phyloP scores from a whole-genome alignment of 176 grass and related monocot species.

The Cenchrus purpureus region DNA sequence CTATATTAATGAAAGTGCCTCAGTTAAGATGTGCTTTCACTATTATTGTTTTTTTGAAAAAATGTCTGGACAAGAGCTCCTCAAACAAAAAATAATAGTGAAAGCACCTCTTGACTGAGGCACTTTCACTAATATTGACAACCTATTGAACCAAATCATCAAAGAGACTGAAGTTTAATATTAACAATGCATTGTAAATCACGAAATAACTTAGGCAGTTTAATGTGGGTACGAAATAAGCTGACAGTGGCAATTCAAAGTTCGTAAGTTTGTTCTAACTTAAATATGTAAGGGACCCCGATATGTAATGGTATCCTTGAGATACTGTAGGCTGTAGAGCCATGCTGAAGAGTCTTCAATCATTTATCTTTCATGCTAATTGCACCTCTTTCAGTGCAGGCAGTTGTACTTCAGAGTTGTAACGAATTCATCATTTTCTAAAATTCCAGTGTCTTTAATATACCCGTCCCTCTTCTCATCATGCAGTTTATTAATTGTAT shows the following conservation, averaged over 20 bases:
- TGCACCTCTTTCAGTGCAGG: neutral
- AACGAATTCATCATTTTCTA: neutral
- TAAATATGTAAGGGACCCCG: neutral
- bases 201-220: neutral
- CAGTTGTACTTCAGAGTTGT: neutral
- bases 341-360: neutral
- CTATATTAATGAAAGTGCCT: slow-evolving; percentile 5
- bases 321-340: neutral
- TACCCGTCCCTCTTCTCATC: neutral
- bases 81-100: neutral
- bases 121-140: slow-evolving; percentile 4
- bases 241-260: neutral
- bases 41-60: neutral
- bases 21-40: slow-evolving; percentile 11
- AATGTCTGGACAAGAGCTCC: neutral
- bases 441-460: slow-evolving; percentile 24
- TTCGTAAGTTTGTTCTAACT: neutral
- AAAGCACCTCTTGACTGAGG: slow-evolving; percentile 8
- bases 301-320: slow-evolving; percentile 10
- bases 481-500: slow-evolving; percentile 27
- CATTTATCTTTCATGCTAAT: neutral
- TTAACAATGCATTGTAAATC: neutral
- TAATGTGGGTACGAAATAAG: slow-evolving; percentile 17
- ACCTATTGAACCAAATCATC: neutral
- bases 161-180: neutral